A percentile compares a stretch with the other conserved stretches of the same genome.
These are phyloP conservation scores for Ascochyta viciae-villosae DNA, from an alignment of 2,329 filamentous ascomycete genomes.

Conservation along the genomic window DNA sequence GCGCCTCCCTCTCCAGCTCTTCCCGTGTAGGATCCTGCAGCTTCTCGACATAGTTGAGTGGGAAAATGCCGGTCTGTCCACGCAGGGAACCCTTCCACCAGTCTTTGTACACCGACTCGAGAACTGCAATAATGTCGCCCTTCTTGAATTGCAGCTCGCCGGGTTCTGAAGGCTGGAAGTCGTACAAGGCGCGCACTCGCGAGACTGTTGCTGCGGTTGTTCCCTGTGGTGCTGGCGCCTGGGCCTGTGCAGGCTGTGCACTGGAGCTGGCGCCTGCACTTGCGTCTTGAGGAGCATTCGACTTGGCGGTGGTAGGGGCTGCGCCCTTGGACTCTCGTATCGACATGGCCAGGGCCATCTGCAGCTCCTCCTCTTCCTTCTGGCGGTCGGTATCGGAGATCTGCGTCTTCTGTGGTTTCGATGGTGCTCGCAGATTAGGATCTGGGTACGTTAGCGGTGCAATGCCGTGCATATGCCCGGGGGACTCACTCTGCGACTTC, in stretches of 20 bases:
- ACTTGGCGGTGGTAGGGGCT: conserved; percentile 50
- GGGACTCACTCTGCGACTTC: conserved; percentile 68
- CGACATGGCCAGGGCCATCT: conserved; percentile 92
- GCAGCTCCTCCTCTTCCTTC: conserved; percentile 96
- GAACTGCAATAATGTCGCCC: conserved; percentile 94
- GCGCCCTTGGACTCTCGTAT: conserved; percentile 78
- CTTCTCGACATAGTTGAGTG: conserved; percentile 98
- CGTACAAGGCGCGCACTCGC: conserved; percentile 88
- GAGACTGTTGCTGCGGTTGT: conserved; percentile 97
- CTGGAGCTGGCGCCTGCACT: conserved; percentile 19
- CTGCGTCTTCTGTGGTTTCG: conserved; percentile 89
- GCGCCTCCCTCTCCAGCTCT: conserved; percentile 91
- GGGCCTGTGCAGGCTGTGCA: conserved; percentile 50
- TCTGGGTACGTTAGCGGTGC: conserved; percentile 62
- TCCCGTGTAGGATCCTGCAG: conserved; percentile 92
- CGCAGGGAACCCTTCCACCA: conserved; percentile 98
- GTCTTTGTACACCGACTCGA: conserved; percentile 98
- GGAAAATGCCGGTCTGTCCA: conserved; percentile 96
- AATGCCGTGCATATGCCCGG: not conserved
- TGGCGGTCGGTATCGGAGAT: conserved; percentile 89
- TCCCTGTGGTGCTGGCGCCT: conserved; percentile 73
- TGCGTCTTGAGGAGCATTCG: conserved; percentile 50
- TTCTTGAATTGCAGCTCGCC: conserved; percentile 96
- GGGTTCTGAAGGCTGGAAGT: conserved; percentile 92
- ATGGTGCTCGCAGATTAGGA: conserved; percentile 88